Conservation (phyloP, 495 filamentous ascomycete species). For the Penicillium coprophilum region DNA sequence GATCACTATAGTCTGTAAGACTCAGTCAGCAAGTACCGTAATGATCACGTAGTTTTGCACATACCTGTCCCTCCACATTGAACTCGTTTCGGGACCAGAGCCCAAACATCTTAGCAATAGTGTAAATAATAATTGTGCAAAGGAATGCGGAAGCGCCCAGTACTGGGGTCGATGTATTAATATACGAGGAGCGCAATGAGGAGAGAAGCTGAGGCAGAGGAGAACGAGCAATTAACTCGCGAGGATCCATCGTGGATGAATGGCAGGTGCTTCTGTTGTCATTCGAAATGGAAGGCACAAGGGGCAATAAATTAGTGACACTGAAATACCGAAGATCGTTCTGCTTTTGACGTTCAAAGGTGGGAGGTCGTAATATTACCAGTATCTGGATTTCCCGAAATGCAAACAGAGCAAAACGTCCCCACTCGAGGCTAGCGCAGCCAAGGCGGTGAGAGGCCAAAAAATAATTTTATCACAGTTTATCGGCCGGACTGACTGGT, state of each 20-base stretch:
- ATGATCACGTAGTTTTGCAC: constrained; percentile 19
- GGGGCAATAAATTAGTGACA: neutral
- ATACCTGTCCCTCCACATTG: constrained; percentile 75
- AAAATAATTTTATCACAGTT: constrained; percentile 41
- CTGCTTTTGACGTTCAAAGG: neutral
- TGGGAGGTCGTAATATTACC: constrained; percentile 9
- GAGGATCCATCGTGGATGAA: constrained; percentile 4
- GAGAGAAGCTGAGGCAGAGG: constrained; percentile 32
- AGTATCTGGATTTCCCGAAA: constrained; percentile 16
- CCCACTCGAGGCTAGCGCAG: constrained; percentile 19
- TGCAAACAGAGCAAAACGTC: constrained; percentile 28
- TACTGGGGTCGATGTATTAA: constrained; percentile 30
- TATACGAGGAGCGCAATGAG: constrained; percentile 26
- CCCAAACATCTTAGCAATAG: constrained; percentile 60
- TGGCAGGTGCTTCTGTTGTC: constrained; percentile 12
- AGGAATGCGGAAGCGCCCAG: constrained; percentile 47
- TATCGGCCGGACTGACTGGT: constrained; percentile 10
- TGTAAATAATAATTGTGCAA: constrained; percentile 46
- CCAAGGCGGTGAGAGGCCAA: constrained; percentile 37
- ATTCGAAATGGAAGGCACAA: constrained; percentile 12
- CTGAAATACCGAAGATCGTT: neutral
- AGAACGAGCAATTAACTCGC: constrained; percentile 18
- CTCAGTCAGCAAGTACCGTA: constrained; percentile 15
- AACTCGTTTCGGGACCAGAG: constrained; percentile 68
- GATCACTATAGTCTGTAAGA: constrained; percentile 70